Evolutionary conservation across 2,329 filamentous ascomycete genomes (phyloP).

Genomic region (Xylariaceae sp.): DNA sequence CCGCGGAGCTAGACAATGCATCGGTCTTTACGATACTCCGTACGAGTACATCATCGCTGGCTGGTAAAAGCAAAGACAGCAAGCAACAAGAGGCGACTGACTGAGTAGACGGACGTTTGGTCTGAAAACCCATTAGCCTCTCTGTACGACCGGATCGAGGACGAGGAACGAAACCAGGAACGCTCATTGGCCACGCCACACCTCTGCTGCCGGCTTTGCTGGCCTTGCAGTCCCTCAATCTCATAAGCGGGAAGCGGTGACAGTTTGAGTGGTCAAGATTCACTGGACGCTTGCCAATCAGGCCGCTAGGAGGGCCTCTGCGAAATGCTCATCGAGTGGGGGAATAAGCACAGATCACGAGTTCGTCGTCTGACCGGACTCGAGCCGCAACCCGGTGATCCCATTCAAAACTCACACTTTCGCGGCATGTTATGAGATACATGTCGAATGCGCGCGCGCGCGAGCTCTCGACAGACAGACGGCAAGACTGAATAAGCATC

Average conservation of each 20-base stretch:
- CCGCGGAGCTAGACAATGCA: constrained; percentile 1
- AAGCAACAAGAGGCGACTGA: not conserved
- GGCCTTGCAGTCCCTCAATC: constrained; percentile 25
- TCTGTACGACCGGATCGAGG: constrained; percentile 22
- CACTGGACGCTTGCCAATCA: constrained; percentile 32
- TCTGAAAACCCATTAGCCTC: constrained; percentile 29
- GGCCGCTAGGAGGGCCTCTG: constrained; percentile 22
- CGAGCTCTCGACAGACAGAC: not conserved
- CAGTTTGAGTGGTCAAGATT: constrained; percentile 29
- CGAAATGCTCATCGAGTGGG: constrained; percentile 21
- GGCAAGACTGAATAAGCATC: not conserved
- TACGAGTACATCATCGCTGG: not conserved
- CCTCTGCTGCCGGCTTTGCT: constrained; percentile 21
- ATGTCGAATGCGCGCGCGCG: not conserved
- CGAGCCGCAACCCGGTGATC: constrained; percentile 25
- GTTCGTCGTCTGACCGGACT: constrained; percentile 31
- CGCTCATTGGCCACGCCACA: constrained; percentile 25
- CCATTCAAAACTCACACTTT: constrained; percentile 15
- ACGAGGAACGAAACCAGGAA: constrained; percentile 3
- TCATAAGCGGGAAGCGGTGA: constrained; percentile 25
- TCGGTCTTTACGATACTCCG: not conserved
- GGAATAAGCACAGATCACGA: constrained; percentile 34
- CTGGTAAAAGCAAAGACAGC: not conserved
- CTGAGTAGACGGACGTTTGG: constrained; percentile 16
- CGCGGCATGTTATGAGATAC: constrained; percentile 4